Base-by-base conservation (phyloP, 2,329 filamentous ascomycete species). In the Apiospora kogelbergensis region DNA sequence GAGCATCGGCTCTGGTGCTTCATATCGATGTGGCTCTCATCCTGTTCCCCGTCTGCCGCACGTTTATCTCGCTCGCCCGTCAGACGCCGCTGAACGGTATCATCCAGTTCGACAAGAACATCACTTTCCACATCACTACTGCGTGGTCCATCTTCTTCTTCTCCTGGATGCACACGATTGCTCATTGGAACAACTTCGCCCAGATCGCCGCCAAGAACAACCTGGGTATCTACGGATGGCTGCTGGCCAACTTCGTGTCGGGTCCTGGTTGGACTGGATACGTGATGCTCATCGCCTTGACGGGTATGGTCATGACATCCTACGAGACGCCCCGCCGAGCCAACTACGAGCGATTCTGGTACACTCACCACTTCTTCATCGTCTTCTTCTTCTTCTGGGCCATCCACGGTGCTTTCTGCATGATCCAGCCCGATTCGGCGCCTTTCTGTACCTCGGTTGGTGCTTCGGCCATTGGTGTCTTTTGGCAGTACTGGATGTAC, bases 321-420 rank as follows among this genome's bases (percentile, higher is more conserved):
- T 84, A 92, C 17, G 93, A 95, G 81, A 93, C 93, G 83, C 89
- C 90, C 11, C 88, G 93, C 66, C 89, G 93, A 67, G 91, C 91
- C 71, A 95, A 96, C 82, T 95, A 93, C 79, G 93, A 95, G 80
- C 91, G 93, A 33, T 97, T 96, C 85, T 97, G 93, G 93, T 95
- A 94, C 80, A 93, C 91, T 1, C 93, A 97, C 81, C 93, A 96
- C 82, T 88, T 96, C 79, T 96, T 96, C 79, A 89, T 95, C 80
- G 77, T 95, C 72, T 96, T 96, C 86, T 96, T 96, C 84, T 85
- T 95, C 74, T 95, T 96, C 85, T 96, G 93, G 93, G 90, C 93
- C n/a, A 88, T 95, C 75, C 93, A 97, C 80, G 93, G 93, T 69
- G 91, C 92, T 33, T 96, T 94, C 83, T 95, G 93, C 81, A 95